A percentile compares a stretch with the other conserved stretches of the same genome.
These are phyloP conservation scores for Farysia itapuensis DNA, from an alignment of 1,284 basidiomycete genomes.

Conservation along the genomic window DNA sequence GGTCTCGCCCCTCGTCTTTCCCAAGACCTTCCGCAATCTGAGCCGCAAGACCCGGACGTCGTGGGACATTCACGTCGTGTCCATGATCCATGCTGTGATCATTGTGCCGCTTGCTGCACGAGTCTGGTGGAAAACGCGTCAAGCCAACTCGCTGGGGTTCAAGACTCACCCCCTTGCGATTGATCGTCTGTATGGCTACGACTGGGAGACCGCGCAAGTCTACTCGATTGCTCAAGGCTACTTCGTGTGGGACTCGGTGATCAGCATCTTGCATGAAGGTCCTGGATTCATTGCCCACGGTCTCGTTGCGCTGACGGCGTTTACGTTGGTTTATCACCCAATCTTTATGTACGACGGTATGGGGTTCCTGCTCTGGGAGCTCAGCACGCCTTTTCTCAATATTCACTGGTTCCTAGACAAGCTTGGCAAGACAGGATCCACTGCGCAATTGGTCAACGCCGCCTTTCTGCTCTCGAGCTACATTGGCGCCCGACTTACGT, in stretches of 20 bases:
- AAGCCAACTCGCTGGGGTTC: conserved; percentile 30
- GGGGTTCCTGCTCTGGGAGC: conserved; percentile 60
- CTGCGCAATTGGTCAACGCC: conserved; percentile 59
- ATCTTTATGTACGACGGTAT: conserved; percentile 61
- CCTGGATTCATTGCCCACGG: conserved; percentile 61
- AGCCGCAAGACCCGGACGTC: conserved; percentile 47
- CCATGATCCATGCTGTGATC: conserved; percentile 46
- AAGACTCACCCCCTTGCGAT: conserved; percentile 25
- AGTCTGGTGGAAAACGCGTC: conserved; percentile 39
- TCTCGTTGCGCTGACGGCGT: conserved; percentile 52
- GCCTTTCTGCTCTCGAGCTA: conserved; percentile 55
- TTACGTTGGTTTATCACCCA: conserved; percentile 55
- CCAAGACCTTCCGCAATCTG: conserved; percentile 49
- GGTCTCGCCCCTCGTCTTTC: conserved; percentile 51
- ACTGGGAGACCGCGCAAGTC: conserved; percentile 39
- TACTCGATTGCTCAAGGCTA: conserved; percentile 56
- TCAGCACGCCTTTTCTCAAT: conserved; percentile 61
- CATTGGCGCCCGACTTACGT: conserved; percentile 55
- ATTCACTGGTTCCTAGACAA: conserved; percentile 62
- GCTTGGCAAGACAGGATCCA: conserved; percentile 57
- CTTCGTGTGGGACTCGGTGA: conserved; percentile 57
- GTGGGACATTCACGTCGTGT: conserved; percentile 61
- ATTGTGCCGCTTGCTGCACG: conserved; percentile 44
- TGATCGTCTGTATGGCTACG: conserved; percentile 55
- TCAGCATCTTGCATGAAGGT: conserved; percentile 57